phyloP scores from a whole-genome alignment of 805 yeast species.

The Ogataea henricii region DNA sequence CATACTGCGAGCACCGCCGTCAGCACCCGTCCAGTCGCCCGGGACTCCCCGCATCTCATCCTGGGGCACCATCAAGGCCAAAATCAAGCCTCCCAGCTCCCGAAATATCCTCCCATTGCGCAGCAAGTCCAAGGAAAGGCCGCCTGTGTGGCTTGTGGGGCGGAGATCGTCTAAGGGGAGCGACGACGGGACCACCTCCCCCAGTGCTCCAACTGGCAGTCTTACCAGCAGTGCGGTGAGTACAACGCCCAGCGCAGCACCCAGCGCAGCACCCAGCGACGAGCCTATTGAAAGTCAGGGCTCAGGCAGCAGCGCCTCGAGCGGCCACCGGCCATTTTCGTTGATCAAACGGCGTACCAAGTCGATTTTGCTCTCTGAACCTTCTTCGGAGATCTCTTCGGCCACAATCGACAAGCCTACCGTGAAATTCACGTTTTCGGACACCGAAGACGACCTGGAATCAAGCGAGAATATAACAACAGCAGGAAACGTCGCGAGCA shows the following conservation, averaged over 20 bases:
- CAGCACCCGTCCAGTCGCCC: not conserved
- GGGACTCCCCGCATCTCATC: slow-evolving; percentile 12
- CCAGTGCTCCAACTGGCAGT: too few relatives aligned
- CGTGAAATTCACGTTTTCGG: slow-evolving; percentile 16
- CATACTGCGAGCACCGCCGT: not conserved
- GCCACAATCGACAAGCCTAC: slow-evolving; percentile 1
- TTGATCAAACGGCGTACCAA: slow-evolving; percentile 19
- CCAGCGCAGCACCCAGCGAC: slow-evolving; percentile 6
- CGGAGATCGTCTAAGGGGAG: slow-evolving; percentile 10
- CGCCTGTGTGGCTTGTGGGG: slow-evolving; percentile 13
- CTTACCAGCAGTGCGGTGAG: not conserved
- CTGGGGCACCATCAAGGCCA: slow-evolving; percentile 26
- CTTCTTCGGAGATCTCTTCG: slow-evolving; percentile 7
- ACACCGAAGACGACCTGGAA: slow-evolving; percentile 11
- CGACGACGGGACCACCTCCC: not conserved
- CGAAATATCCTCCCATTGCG: slow-evolving; percentile 10
- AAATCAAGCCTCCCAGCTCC: slow-evolving; percentile 11
- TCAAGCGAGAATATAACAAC: not conserved
- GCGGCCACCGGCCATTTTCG: slow-evolving; percentile 13
- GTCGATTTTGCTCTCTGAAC: slow-evolving; percentile 21
- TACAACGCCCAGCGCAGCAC: not conserved
- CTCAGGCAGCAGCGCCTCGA: not conserved
- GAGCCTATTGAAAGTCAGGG: slow-evolving; percentile 9
- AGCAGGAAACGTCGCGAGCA: not conserved
- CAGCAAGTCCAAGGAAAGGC: slow-evolving; percentile 14